Conservation (phyloP, 2,329 filamentous ascomycete genomes). For the Sphaerulina vaccinii region DNA sequence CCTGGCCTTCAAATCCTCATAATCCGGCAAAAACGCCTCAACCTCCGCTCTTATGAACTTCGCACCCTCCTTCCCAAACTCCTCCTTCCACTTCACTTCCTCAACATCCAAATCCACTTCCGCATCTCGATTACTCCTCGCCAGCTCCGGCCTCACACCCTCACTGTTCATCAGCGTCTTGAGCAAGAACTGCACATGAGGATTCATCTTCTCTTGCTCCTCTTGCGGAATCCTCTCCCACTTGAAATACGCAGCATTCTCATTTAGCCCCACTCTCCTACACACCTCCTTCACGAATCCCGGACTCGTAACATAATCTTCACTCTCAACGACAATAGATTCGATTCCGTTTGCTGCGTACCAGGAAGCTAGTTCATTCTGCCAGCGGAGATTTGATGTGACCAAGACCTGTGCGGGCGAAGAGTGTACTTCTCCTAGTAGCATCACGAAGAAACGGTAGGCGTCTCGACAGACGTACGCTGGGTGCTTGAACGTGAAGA, state of each 20-base stretch:
- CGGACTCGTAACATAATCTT: slow-evolving; percentile 41
- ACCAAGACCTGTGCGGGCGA: slow-evolving; percentile 14
- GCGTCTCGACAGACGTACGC: slow-evolving; percentile 41
- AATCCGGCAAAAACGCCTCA: slow-evolving; percentile 41
- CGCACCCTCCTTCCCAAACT: slow-evolving; percentile 24
- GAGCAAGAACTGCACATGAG: slow-evolving; percentile 22
- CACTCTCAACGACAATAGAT: slow-evolving; percentile 40
- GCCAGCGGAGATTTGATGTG: slow-evolving; percentile 36
- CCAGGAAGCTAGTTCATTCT: slow-evolving; percentile 39
- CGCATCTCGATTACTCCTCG: slow-evolving; percentile 17
- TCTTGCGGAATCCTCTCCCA: slow-evolving; percentile 32
- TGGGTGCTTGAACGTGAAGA: slow-evolving; percentile 44
- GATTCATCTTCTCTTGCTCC: slow-evolving; percentile 13
- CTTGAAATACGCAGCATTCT: slow-evolving; percentile 32
- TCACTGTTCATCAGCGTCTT: slow-evolving; percentile 36
- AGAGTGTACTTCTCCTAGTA: slow-evolving; percentile 14
- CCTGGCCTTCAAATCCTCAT: slow-evolving; percentile 38
- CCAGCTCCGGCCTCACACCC: slow-evolving; percentile 38
- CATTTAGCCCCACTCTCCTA: slow-evolving; percentile 36
- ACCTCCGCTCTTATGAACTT: slow-evolving; percentile 16
- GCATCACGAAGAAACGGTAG: slow-evolving; percentile 29
- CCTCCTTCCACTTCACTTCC: slow-evolving; percentile 38
- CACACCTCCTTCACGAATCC: slow-evolving; percentile 33
- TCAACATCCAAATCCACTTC: slow-evolving; percentile 38
- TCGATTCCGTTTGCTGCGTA: slow-evolving; percentile 24